These are phyloP conservation scores for Hypoxylon sp. DNA, from an alignment of 2,329 filamentous ascomycete genomes.

Conservation along the genomic window DNA sequence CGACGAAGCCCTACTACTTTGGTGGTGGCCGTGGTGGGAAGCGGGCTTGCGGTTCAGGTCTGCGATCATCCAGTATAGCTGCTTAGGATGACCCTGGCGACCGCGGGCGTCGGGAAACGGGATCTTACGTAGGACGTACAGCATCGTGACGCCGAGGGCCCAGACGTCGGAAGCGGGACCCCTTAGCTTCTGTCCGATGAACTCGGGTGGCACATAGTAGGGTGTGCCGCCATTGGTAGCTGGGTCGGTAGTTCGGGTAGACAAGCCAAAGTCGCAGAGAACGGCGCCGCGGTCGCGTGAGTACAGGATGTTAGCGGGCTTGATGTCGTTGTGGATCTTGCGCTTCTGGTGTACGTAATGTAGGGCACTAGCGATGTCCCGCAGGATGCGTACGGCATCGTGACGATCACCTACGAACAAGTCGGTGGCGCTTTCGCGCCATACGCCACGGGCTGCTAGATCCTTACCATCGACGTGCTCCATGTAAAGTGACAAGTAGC, in stretches of 20 bases:
- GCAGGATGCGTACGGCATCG: conserved; percentile 68
- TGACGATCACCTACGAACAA: conserved; percentile 65
- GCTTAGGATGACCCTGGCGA: conserved; percentile 63
- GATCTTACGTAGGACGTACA: conserved; percentile 71
- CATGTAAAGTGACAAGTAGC: conserved; percentile 73
- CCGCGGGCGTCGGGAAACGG: conserved; percentile 68
- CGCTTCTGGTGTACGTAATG: conserved; percentile 69
- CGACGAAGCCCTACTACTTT: conserved; percentile 47
- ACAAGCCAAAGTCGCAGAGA: conserved; percentile 73
- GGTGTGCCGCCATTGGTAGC: conserved; percentile 70
- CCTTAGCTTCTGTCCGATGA: conserved; percentile 68
- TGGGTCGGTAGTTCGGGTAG: conserved; percentile 63
- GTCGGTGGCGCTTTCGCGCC: conserved; percentile 65
- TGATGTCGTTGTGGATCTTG: conserved; percentile 74
- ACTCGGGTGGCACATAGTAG: conserved; percentile 74
- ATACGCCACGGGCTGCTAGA: conserved; percentile 64
- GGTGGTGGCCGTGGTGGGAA: conserved; percentile 33
- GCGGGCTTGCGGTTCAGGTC: conserved; percentile 63
- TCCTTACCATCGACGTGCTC: conserved; percentile 72
- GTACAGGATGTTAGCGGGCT: conserved; percentile 74
- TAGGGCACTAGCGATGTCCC: conserved; percentile 68
- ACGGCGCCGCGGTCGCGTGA: conserved; percentile 71
- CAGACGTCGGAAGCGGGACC: conserved; percentile 71
- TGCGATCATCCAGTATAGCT: conserved; percentile 72
- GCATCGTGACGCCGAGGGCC: conserved; percentile 73